A percentile compares a stretch with the other conserved stretches of the same genome.
Evolutionary conservation across 495 filamentous ascomycete genomes (phyloP).

Genomic region (Delitschia confertaspora): DNA sequence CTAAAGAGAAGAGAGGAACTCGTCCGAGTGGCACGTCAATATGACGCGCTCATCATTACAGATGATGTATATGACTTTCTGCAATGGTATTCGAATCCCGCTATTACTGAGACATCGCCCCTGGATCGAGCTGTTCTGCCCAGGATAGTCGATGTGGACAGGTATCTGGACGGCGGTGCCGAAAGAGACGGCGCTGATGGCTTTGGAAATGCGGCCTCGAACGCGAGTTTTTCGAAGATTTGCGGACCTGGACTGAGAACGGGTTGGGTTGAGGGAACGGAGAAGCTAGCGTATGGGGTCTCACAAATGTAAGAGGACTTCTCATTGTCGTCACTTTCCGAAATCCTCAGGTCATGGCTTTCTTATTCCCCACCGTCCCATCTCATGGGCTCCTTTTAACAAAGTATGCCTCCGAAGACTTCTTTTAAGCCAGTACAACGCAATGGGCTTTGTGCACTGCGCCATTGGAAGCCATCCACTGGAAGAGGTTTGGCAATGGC

Average conservation of each 20-base stretch:
- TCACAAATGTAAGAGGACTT: constrained; percentile 52
- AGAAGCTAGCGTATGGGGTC: constrained; percentile 57
- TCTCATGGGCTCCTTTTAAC: too few relatives aligned
- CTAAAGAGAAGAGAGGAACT: constrained; percentile 51
- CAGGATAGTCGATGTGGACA: constrained; percentile 68
- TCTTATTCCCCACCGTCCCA: too few relatives aligned
- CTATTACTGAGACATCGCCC: constrained; percentile 4
- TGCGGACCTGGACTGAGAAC: constrained; percentile 68
- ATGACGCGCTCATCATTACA: constrained; percentile 68
- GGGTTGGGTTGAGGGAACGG: constrained; percentile 71
- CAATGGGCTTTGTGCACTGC: too few relatives aligned
- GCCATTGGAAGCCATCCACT: too few relatives aligned
- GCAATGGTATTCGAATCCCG: constrained; percentile 49
- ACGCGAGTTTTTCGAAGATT: constrained; percentile 80
- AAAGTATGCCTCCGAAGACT: too few relatives aligned
- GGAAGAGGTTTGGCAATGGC: too few relatives aligned
- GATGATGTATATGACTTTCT: constrained; percentile 92
- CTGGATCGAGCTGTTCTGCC: constrained; percentile 48
- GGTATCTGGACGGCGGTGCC: constrained; percentile 46
- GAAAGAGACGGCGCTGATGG: constrained; percentile 36
- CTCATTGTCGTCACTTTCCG: neutral
- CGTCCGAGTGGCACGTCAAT: constrained; percentile 57
- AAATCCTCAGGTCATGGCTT: too few relatives aligned
- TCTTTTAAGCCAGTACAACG: too few relatives aligned
- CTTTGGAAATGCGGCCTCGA: constrained; percentile 70